Evolutionary conservation across 1,139 yeast genomes (phyloP).

Genomic region (Arxiozyma bovina): DNA sequence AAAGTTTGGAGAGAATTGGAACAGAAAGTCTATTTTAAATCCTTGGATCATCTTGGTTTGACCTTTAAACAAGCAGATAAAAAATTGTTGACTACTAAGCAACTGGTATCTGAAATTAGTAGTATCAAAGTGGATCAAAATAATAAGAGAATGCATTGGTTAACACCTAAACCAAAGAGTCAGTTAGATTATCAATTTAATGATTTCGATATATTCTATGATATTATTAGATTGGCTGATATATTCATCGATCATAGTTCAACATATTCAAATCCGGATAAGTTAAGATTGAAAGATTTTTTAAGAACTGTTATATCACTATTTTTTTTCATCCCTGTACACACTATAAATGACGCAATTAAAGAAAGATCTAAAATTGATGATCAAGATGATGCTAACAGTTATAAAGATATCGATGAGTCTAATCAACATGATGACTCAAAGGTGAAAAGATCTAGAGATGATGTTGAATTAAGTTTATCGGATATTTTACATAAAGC

Average conservation of each 20-base stretch:
- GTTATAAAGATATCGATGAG: not conserved
- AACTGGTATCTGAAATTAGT: slow-evolving; percentile 81
- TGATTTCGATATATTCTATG: slow-evolving; percentile 64
- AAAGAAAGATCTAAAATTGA: slow-evolving; percentile 10
- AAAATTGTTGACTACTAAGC: slow-evolving; percentile 81
- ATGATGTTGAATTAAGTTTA: slow-evolving; percentile 56
- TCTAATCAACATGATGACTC: not conserved
- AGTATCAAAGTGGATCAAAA: slow-evolving; percentile 84
- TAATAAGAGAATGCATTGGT: slow-evolving; percentile 69
- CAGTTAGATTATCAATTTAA: slow-evolving; percentile 63
- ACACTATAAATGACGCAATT: slow-evolving; percentile 32
- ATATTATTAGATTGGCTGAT: slow-evolving; percentile 59
- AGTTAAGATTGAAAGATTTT: slow-evolving; percentile 66
- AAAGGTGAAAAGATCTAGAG: slow-evolving; percentile 38
- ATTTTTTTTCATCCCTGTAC: slow-evolving; percentile 24
- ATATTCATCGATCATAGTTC: slow-evolving; percentile 63
- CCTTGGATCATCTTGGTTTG: slow-evolving; percentile 88
- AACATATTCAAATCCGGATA: slow-evolving; percentile 71
- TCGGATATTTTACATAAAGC: slow-evolving; percentile 64
- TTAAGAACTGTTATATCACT: slow-evolving; percentile 49
- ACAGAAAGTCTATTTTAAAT: slow-evolving; percentile 86
- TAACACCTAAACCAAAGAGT: slow-evolving; percentile 76
- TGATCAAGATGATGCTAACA: slow-evolving; percentile 5
- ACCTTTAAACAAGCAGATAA: slow-evolving; percentile 96
- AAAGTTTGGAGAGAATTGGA: slow-evolving; percentile 98